Base-by-base conservation (phyloP, 371 early-diverging fungal species). In the Actinomortierella ambigua region DNA sequence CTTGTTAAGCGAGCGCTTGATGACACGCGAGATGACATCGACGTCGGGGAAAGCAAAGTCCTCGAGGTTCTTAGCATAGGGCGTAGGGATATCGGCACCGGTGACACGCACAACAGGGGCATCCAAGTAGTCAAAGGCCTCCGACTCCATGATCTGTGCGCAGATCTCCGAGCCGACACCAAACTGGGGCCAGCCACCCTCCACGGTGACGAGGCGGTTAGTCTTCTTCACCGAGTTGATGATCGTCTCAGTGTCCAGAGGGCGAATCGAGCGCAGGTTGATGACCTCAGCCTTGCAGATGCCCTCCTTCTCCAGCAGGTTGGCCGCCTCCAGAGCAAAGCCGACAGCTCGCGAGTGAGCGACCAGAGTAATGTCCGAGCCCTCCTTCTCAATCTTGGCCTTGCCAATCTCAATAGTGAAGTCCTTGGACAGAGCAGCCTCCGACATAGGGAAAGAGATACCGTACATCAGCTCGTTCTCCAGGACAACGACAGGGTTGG, bases 391-490 rank as follows among this genome's bases (percentile, higher is more conserved):
- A 65, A 97, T 81, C 87, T 98, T 95, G 73, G 98, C 98, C 88
- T 98, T 97, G 69, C 98, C 99, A 67, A 98, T 93, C 59, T 91
- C 92, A 29, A 98, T 51, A 4, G 96, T 91, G 81, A 96, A 98
- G 79, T 98, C 97, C 56, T 83, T 80, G 69, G 86, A 85, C 69
- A 94, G 77, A 17, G 92, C 93, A 65, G 90, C 95, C 56, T 90
- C 86, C 52, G 90, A 87, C 71, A 94, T 87, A 55, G 92, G 90
- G 83, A 96, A 96, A 54, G 89, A 84, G 50, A 84, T 78, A 68
- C 98, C 96, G 78, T 99, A 99, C 90, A 99, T 91, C 64, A 99
- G 84, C 85, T 99, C 99, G 88, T 98, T 99, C 82, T 99, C 99
- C 52, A 99, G 83, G 41, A 98, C 87, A 55, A 98, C 93, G 57